Evolutionary conservation across 805 yeast species (phyloP), one percentile per base, ranked within the genome.

Genomic region (Metschnikowia peoriensis): DNA sequence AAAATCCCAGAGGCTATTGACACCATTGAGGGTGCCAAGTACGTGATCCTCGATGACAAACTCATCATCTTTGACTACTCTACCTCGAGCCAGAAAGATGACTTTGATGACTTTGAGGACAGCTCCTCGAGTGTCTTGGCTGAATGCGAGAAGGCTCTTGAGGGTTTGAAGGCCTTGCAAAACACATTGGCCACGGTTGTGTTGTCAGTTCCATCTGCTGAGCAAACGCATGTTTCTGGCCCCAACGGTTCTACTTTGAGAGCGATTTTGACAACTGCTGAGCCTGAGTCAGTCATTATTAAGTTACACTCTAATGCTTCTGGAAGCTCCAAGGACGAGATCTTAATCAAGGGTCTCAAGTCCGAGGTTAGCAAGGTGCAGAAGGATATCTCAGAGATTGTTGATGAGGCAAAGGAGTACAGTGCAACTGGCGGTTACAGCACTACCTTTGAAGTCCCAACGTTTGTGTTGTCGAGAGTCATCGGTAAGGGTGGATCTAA

Each of bases 401-500:
- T 88, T 52, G 80, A 78, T 50, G 86, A 84, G 52, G 79, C 82
- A 41, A 72, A 76, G 57, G 80, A 80, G 60, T 73, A 73, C 61
- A 79, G 75, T 53, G 55, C 54, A 0, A 47, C 54, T 9, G 77
- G 77, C 40, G 73, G 76, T 42, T 76, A 76, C 69, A 61, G 65
- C 52, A 66, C 79, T 15, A 71, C 80, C 16, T 69, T 86, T 49
- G 76, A 75, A 32, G 84, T 90, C 65, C 96, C 97, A 56, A 69
- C 83, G 2, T 72, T 77, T 47, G 81, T 83, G 45, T 73, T 93
- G 54, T 80, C 94, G 29, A 84, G 94, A 70, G 77, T 96, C 49
- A 90, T 94, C 68, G 99, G 99, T 60, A 88, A 86, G 66, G 88
- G 83, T 55, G 99, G 99, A 51, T 73, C 89, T 41, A 83, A 84